Percentiles rank a stretch among this genome's conserved stretches.
These are phyloP conservation scores for Fraxinus latifolia DNA, from an alignment of 305 asterid genomes.

Conservation along the genomic window DNA sequence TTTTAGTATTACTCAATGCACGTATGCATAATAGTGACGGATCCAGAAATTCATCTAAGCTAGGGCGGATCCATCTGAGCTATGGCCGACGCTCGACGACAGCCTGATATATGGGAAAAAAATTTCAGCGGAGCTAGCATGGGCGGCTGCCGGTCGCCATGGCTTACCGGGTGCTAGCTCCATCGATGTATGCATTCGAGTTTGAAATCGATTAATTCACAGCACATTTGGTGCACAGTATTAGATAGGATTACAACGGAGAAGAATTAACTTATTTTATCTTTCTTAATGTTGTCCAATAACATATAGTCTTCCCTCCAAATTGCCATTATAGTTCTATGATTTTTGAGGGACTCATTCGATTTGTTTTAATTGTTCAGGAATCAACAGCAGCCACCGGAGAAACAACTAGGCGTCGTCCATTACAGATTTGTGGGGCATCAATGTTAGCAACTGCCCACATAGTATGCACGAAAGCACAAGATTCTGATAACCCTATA, in stretches of 20 bases:
- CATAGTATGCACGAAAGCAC: slow-evolving; percentile 32
- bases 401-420: slow-evolving; percentile 42
- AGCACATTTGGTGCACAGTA: neutral
- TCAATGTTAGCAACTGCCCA: slow-evolving; percentile 38
- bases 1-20: neutral
- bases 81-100: neutral
- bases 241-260: neutral
- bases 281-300: neutral
- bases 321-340: neutral
- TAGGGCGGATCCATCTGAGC: neutral
- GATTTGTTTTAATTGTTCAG: slow-evolving; percentile 19
- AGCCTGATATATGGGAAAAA: neutral
- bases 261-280: neutral
- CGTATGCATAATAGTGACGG: neutral
- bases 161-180: neutral
- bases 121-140: neutral
- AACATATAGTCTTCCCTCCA: neutral
- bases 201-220: neutral
- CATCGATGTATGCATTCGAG: neutral
- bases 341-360: neutral
- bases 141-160: neutral
- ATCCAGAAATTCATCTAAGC: neutral
- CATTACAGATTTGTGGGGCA: slow-evolving; percentile 47
- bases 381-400: slow-evolving; percentile 5
- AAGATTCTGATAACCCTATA: slow-evolving; percentile 36